A percentile compares a stretch with the other conserved stretches of the same genome.
phyloP scores from a whole-genome alignment of 1,139 yeast genomes.

The Debaryomyces coudertii region DNA sequence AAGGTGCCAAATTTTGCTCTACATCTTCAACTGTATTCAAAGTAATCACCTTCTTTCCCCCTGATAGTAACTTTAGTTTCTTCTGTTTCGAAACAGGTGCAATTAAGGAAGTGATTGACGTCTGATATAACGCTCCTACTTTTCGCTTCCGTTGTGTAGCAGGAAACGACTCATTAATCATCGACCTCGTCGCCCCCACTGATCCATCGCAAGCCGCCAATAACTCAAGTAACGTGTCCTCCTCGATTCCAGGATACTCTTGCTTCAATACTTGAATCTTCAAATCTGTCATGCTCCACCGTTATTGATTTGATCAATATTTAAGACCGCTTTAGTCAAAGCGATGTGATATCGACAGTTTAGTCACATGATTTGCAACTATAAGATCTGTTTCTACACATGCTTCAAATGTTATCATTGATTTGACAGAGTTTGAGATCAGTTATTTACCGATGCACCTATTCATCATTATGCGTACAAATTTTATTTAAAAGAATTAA shows the following conservation, averaged over 20 bases:
- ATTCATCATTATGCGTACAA: no score
- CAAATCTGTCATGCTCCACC: slow-evolving; percentile 1
- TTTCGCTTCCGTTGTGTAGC: slow-evolving; percentile 18
- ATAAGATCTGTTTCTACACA: background rate
- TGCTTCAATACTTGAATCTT: slow-evolving; percentile 16
- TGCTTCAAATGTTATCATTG: no score
- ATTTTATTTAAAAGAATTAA: background rate
- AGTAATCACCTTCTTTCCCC: slow-evolving; percentile 13
- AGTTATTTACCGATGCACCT: no score
- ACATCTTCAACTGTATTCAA: slow-evolving; percentile 42
- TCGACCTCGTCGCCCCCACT: slow-evolving; percentile 26
- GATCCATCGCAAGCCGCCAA: slow-evolving; percentile 45
- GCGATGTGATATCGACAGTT: background rate
- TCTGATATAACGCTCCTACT: slow-evolving; percentile 23
- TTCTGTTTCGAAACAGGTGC: slow-evolving; percentile 18
- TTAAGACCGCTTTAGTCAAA: background rate
- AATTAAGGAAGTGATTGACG: slow-evolving; percentile 23
- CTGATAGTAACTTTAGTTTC: background rate
- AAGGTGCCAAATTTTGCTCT: slow-evolving; percentile 39
- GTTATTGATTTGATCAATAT: background rate
- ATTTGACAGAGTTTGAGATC: no score
- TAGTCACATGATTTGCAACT: slow-evolving; percentile 1
- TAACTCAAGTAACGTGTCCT: slow-evolving; percentile 35
- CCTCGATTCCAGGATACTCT: slow-evolving; percentile 24
- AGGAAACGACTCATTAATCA: slow-evolving; percentile 30